Evolutionary conservation across 768 basidiomycete genomes (phyloP).

Genomic region (Agrocybe praecox): DNA sequence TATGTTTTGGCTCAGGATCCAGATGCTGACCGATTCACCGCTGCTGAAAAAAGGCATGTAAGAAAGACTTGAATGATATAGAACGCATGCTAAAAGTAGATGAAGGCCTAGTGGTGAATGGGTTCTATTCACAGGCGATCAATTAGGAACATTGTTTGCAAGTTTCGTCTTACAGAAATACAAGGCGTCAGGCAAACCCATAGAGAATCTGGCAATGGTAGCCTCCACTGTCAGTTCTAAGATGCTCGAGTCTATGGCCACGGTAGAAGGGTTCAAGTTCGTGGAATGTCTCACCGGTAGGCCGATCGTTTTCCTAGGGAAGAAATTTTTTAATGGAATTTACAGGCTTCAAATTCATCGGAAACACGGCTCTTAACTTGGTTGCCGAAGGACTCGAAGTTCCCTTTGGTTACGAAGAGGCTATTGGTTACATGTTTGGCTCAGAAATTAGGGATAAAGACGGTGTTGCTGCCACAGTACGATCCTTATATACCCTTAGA

Average conservation of each 20-base stretch:
- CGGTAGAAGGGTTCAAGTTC: constrained; percentile 78
- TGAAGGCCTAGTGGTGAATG: constrained; percentile 57
- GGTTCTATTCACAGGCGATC: constrained; percentile 82
- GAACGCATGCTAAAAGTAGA: constrained; percentile 1
- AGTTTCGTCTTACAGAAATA: constrained; percentile 42
- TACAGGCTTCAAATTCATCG: constrained; percentile 94
- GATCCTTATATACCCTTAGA: not conserved
- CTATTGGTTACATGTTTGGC: constrained; percentile 91
- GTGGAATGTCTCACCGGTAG: constrained; percentile 83
- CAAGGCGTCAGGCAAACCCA: constrained; percentile 40
- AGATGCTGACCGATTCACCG: constrained; percentile 82
- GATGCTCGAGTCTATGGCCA: constrained; percentile 82
- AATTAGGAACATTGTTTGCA: constrained; percentile 64
- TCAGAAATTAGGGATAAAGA: constrained; percentile 83
- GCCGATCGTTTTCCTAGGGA: constrained; percentile 1
- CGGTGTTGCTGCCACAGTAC: constrained; percentile 80
- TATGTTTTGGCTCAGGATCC: constrained; percentile 91
- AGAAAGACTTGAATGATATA: not conserved
- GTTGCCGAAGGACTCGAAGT: constrained; percentile 69
- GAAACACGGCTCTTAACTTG: constrained; percentile 75
- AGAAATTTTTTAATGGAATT: no score
- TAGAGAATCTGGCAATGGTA: constrained; percentile 77
- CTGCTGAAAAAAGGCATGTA: constrained; percentile 66
- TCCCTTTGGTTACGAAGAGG: constrained; percentile 89
- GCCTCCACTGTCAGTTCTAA: constrained; percentile 91